Evolutionary conservation across 192 early-diverging fungal species (phyloP).

Genomic region (Rhizophagus clarus): DNA sequence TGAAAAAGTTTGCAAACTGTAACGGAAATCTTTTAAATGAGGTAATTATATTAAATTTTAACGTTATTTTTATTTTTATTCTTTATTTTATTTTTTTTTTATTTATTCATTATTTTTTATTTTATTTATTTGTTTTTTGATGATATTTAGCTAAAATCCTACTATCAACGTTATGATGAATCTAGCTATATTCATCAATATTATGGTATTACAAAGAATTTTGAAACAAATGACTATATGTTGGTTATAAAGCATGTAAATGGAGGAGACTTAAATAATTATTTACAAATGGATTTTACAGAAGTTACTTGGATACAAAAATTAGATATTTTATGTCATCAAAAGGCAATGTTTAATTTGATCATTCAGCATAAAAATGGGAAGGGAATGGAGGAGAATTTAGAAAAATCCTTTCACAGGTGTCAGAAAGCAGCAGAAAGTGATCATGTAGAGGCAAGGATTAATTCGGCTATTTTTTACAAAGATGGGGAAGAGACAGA

Average conservation of each 20-base stretch:
- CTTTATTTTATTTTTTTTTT: too few relatives aligned
- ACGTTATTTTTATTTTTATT: too few relatives aligned
- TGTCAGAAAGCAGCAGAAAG: too few relatives aligned
- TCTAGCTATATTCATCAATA: neutral
- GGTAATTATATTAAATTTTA: conserved; percentile 2
- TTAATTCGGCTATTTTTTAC: too few relatives aligned
- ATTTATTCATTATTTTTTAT: too few relatives aligned
- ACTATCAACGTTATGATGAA: neutral
- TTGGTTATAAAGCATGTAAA: neutral
- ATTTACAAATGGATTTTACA: neutral
- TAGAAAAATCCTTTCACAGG: too few relatives aligned
- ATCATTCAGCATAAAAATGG: too few relatives aligned
- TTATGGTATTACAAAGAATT: conserved; percentile 8
- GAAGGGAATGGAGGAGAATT: too few relatives aligned
- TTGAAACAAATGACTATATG: neutral
- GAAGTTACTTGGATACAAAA: conserved; percentile 12
- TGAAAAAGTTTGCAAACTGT: neutral
- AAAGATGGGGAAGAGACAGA: too few relatives aligned
- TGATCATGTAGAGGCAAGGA: too few relatives aligned
- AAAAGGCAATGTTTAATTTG: too few relatives aligned
- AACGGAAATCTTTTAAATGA: neutral
- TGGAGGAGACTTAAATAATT: neutral
- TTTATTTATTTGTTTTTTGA: neutral
- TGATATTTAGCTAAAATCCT: neutral
- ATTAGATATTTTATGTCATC: neutral